Evolutionary conservation across 2,329 filamentous ascomycete genomes (phyloP).

Genomic region (Arthrobotrys iridis): DNA sequence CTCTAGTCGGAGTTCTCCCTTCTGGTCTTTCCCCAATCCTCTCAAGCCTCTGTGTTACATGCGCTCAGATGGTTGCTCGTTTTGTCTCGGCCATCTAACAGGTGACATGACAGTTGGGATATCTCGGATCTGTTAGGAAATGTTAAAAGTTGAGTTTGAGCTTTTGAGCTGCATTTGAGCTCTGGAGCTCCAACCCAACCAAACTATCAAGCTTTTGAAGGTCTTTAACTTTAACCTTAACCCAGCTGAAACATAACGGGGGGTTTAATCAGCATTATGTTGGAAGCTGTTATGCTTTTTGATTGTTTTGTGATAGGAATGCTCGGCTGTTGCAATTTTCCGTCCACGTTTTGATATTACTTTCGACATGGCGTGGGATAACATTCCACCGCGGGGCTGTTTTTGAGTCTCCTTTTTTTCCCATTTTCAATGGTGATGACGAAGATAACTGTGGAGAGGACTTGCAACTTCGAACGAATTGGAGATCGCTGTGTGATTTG

Average conservation of each 20-base stretch:
- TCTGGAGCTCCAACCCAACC: background rate
- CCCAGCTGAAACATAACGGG: background rate
- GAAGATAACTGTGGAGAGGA: too few relatives aligned
- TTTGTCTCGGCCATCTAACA: background rate
- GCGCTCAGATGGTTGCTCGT: background rate
- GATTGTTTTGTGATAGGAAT: too few relatives aligned
- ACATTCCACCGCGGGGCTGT: too few relatives aligned
- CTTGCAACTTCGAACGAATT: too few relatives aligned
- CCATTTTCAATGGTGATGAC: too few relatives aligned
- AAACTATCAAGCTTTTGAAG: background rate
- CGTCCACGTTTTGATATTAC: too few relatives aligned
- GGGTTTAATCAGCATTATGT: background rate
- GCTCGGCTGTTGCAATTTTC: too few relatives aligned
- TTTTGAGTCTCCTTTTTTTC: too few relatives aligned
- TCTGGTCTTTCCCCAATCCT: background rate
- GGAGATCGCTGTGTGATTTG: background rate
- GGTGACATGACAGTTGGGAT: background rate
- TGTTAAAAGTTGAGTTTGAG: conserved; percentile 1
- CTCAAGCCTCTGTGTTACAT: background rate
- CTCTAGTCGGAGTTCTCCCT: background rate
- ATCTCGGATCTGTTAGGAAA: background rate
- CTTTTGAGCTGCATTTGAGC: background rate
- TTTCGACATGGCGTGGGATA: too few relatives aligned
- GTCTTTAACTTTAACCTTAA: background rate
- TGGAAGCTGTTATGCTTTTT: background rate